Conservation (phyloP, 495 filamentous ascomycete species). For the Neurospora terricola region DNA sequence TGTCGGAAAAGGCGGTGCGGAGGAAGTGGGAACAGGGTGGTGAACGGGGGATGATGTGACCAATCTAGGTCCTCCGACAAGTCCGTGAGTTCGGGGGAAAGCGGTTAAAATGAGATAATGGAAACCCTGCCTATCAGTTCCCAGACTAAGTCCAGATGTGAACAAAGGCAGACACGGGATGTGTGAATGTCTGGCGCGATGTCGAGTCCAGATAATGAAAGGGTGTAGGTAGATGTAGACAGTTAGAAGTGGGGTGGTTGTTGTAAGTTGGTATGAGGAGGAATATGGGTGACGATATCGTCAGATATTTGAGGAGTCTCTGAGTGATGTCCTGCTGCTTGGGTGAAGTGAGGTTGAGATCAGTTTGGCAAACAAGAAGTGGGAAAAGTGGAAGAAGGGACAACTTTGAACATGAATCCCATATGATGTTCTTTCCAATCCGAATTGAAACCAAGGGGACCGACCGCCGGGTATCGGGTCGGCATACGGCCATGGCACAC, state of each 20-base stretch:
- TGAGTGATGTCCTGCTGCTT: neutral
- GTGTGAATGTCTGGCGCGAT: neutral
- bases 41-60: neutral
- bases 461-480: neutral
- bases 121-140: neutral
- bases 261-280: neutral
- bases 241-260: neutral
- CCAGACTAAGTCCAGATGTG: neutral
- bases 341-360: neutral
- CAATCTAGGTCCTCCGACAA: neutral
- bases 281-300: neutral
- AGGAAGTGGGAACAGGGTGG: neutral
- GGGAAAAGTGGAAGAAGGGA: neutral
- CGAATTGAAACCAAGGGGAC: neutral
- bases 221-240: neutral
- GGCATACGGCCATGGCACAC: neutral
- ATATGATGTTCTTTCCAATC: neutral
- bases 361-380: neutral
- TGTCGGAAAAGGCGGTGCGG: neutral
- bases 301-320: neutral
- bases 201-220: neutral
- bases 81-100: neutral
- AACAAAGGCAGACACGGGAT: neutral
- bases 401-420: neutral
- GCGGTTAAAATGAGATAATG: neutral